Evolutionary conservation across 2,329 filamentous ascomycete genomes (phyloP).

Genomic region (Sordariomycetes sp.): DNA sequence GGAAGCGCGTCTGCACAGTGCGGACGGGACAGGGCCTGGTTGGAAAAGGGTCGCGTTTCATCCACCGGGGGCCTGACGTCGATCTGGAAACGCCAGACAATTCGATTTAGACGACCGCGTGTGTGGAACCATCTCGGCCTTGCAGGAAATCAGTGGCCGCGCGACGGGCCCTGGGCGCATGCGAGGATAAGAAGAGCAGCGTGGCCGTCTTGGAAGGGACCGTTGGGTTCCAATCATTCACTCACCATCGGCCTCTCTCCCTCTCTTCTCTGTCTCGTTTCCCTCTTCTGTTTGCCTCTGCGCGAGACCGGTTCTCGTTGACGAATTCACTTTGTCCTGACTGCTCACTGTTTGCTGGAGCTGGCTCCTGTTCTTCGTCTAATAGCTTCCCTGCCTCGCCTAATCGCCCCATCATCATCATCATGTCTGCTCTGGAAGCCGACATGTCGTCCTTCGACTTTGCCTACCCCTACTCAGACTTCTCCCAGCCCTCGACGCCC

Average conservation of each 20-base stretch:
- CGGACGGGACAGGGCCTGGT: no score
- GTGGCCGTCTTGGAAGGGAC: no score
- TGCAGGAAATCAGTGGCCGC: no score
- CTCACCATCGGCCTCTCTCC: not conserved
- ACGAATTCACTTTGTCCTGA: not conserved
- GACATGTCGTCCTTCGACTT: conserved; percentile 5
- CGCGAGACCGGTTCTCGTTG: not conserved
- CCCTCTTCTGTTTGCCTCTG: not conserved
- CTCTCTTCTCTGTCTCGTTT: not conserved
- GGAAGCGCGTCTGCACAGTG: no score
- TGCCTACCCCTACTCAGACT: conserved; percentile 4
- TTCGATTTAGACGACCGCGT: no score
- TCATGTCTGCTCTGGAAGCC: conserved; percentile 4
- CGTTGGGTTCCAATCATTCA: not conserved
- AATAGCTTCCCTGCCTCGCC: not conserved
- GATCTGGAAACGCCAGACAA: no score
- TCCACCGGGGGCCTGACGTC: no score
- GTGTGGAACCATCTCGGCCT: no score
- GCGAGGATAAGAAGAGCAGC: no score
- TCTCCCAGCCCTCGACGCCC: conserved; percentile 3
- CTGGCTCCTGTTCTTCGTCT: not conserved
- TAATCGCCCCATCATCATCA: not conserved
- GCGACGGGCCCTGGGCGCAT: no score
- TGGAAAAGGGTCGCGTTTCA: no score
- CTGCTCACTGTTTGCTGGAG: not conserved